These are phyloP conservation scores for Mortierella sp. DNA, from an alignment of 371 early-diverging fungal species.

Conservation along the genomic window DNA sequence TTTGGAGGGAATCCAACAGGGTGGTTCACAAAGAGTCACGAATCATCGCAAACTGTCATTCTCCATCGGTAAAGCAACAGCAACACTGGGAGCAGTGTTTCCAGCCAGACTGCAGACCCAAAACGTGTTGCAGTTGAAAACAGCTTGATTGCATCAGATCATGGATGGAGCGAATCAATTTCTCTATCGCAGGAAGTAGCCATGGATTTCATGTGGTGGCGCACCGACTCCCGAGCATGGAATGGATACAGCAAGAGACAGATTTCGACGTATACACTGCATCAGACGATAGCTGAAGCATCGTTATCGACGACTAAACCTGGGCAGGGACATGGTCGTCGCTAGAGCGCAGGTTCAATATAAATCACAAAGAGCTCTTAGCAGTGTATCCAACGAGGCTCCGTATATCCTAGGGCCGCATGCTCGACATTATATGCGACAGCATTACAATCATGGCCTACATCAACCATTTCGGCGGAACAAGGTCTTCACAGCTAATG, in stretches of 20 bases:
- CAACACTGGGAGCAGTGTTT: constrained; percentile 11
- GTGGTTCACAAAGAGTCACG: constrained; percentile 4
- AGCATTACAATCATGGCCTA: constrained; percentile 49
- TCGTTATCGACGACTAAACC: constrained; percentile 1
- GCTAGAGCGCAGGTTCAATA: constrained; percentile 1
- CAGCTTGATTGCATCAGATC: too few relatives aligned
- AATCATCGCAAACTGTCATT: not conserved
- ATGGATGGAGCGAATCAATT: too few relatives aligned
- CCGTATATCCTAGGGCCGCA: constrained; percentile 6
- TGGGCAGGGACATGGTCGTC: constrained; percentile 7
- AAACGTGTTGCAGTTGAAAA: too few relatives aligned
- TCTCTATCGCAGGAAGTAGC: too few relatives aligned
- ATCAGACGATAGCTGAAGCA: constrained; percentile 14
- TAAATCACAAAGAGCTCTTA: constrained; percentile 10
- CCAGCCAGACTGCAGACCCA: too few relatives aligned
- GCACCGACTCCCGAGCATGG: too few relatives aligned
- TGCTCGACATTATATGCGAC: constrained; percentile 32
- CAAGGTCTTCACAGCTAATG: constrained; percentile 16
- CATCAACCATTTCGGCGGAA: constrained; percentile 51
- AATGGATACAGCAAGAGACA: too few relatives aligned
- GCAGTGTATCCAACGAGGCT: not conserved
- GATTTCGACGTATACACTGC: constrained; percentile 17
- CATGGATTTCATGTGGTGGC: too few relatives aligned
- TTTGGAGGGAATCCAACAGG: constrained; percentile 21
- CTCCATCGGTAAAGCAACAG: constrained; percentile 3